phyloP scores from a whole-genome alignment of 2,329 filamentous ascomycete genomes.

The Sclerotinia minor region DNA sequence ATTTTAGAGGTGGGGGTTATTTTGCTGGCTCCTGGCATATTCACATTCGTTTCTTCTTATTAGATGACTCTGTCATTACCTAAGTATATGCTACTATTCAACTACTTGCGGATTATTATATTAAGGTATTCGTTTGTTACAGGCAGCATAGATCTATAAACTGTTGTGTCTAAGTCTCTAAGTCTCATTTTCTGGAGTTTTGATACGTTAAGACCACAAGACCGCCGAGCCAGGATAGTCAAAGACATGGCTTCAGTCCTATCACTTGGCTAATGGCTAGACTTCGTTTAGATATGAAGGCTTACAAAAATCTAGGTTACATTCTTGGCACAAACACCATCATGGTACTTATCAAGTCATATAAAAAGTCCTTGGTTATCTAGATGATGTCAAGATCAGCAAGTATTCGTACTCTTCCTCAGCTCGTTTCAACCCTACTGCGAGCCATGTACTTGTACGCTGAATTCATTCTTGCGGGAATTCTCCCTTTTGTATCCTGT shows the following conservation, averaged over 20 bases:
- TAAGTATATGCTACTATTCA: background rate
- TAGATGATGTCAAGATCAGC: background rate
- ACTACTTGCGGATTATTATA: background rate
- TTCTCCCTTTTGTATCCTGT: background rate
- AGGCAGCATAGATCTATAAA: too few relatives aligned
- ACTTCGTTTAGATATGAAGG: background rate
- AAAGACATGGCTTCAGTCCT: background rate
- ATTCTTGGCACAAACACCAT: background rate
- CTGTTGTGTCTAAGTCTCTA: too few relatives aligned
- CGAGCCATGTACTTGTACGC: too few relatives aligned
- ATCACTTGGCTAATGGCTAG: background rate
- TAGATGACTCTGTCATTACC: background rate
- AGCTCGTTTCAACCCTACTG: background rate
- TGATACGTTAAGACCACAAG: too few relatives aligned
- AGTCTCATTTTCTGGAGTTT: too few relatives aligned
- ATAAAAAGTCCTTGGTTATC: background rate
- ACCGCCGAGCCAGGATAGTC: background rate
- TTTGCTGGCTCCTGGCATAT: background rate
- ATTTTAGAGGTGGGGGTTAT: background rate
- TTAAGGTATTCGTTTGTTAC: too few relatives aligned
- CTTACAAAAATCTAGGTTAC: background rate
- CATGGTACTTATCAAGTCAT: too few relatives aligned
- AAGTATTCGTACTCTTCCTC: background rate
- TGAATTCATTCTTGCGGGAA: background rate
- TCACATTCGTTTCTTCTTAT: background rate